These are phyloP conservation scores for Ogataea methylovora DNA, from an alignment of 805 yeast species.

Conservation along the genomic window DNA sequence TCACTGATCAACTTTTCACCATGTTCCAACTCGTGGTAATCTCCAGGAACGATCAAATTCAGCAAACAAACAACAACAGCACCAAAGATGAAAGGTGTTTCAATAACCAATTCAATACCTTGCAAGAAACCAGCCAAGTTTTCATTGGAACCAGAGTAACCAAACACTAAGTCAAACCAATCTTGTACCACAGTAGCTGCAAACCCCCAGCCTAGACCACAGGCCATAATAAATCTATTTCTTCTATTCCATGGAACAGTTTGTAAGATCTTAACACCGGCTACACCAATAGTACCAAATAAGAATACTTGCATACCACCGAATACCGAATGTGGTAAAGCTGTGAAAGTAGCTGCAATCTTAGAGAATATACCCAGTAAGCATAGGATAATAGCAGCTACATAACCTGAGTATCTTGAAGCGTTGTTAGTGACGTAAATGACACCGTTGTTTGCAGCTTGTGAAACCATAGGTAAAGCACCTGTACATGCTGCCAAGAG, in stretches of 20 bases:
- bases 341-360: slow-evolving; percentile 67
- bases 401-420: slow-evolving; percentile 35
- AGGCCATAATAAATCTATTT: slow-evolving; percentile 37
- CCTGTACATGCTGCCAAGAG: slow-evolving; percentile 63
- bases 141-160: slow-evolving; percentile 30
- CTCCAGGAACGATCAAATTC: slow-evolving; percentile 10
- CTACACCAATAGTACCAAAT: slow-evolving; percentile 29
- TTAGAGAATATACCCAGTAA: slow-evolving; percentile 75
- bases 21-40: neutral
- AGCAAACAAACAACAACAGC: slow-evolving; percentile 13
- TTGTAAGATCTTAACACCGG: slow-evolving; percentile 26
- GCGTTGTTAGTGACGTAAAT: slow-evolving; percentile 80
- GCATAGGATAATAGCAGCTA: slow-evolving; percentile 58
- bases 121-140: slow-evolving; percentile 31
- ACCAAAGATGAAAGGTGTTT: slow-evolving; percentile 23
- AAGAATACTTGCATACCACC: slow-evolving; percentile 60
- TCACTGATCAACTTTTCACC: neutral
- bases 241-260: slow-evolving; percentile 27
- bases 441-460: slow-evolving; percentile 86
- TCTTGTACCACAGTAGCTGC: slow-evolving; percentile 31
- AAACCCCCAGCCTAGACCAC: slow-evolving; percentile 35
- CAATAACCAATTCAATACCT: slow-evolving; percentile 37
- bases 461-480: slow-evolving; percentile 69
- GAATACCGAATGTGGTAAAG: slow-evolving; percentile 60
- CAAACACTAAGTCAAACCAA: slow-evolving; percentile 34